phyloP scores from a whole-genome alignment of 352 stramenopile species.

The Phytophthora aleatoria region DNA sequence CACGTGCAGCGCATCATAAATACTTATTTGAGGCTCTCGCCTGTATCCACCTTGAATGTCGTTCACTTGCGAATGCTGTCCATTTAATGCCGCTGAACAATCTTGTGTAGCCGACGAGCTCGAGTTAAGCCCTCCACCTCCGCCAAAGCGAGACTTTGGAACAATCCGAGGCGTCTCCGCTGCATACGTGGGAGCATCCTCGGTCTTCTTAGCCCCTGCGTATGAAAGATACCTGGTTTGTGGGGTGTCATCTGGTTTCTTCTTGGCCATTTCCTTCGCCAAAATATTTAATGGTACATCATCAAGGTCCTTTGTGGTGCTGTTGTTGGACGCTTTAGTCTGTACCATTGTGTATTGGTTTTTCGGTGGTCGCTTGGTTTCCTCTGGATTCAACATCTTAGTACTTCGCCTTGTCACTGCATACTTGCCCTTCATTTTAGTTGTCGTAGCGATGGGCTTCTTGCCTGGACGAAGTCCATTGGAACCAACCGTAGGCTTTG shows the following conservation, averaged over 20 bases:
- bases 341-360: slow-evolving; percentile 30
- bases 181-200: slow-evolving; percentile 23
- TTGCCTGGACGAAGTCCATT: slow-evolving; percentile 51
- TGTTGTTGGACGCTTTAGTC: slow-evolving; percentile 12
- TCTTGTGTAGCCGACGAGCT: slow-evolving; percentile 3
- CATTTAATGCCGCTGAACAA: slow-evolving; percentile 6
- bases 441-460: slow-evolving; percentile 34
- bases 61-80: slow-evolving; percentile 11
- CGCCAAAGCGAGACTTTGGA: slow-evolving; percentile 38
- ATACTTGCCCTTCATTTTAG: slow-evolving; percentile 49
- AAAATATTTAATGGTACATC: slow-evolving; percentile 28
- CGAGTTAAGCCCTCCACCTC: slow-evolving; percentile 12
- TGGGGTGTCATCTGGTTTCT: slow-evolving; percentile 19
- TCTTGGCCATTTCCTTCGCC: slow-evolving; percentile 34
- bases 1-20: slow-evolving; percentile 65
- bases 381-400: slow-evolving; percentile 42
- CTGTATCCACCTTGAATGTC: slow-evolving; percentile 31
- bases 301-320: slow-evolving; percentile 16
- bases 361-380: slow-evolving; percentile 20
- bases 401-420: slow-evolving; percentile 43
- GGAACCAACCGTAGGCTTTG: slow-evolving; percentile 36
- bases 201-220: slow-evolving; percentile 29
- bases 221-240: slow-evolving; percentile 59
- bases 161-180: slow-evolving; percentile 18
- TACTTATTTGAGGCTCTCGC: slow-evolving; percentile 56